Base-by-base conservation (phyloP, 148 eudicot species). In the Cornus florida region DNA sequence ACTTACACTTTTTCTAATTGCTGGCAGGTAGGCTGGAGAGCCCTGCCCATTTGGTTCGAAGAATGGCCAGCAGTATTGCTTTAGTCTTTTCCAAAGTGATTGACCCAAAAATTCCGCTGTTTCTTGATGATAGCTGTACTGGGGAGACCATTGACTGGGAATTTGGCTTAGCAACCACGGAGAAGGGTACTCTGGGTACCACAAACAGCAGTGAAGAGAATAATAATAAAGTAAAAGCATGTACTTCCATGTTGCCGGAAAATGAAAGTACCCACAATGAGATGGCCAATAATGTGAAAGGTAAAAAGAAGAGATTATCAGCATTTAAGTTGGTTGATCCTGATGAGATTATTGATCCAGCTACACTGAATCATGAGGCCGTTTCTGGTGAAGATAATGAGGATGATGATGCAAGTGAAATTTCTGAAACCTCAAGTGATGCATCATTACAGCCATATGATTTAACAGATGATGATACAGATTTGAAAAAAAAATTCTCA, bases 391-490 rank as follows among this genome's bases (percentile, higher is more conserved):
- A 81, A 71, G 93, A 87, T 69, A 2, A 4, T 35, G 88, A 80
- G 35, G 72, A 70, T 69, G 74, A 71, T 20, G 80, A 71, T 82
- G 88, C 79, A 67, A 90, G 90, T 86, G 98, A 92, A 64, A 80
- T 72, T 77, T 92, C 94, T 81, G 99, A 92, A 67, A 70, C 90
- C 67, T 92, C 95, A 7, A 92, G 91, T 83, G 95, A 88, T 74
- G 89, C 97, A 20, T 92, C 98, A 41, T 86, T 96, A 76, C 94
- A 91, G 87, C 99, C 99, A 17, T 96, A 93, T 78, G 99, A 96
- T 86, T 86, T 93, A 78, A 77, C 90, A 48, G 98, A 96, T 82
- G 98, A 96, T 85, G 97, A 91, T 81, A 81, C 86, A 73, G 99
- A 96, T 89, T 85, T 96, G 82, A 91, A 86, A 81, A 89, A 82